Evolutionary conservation across 140 eudicot species (phyloP).

Genomic region (Senecio squalidus): DNA sequence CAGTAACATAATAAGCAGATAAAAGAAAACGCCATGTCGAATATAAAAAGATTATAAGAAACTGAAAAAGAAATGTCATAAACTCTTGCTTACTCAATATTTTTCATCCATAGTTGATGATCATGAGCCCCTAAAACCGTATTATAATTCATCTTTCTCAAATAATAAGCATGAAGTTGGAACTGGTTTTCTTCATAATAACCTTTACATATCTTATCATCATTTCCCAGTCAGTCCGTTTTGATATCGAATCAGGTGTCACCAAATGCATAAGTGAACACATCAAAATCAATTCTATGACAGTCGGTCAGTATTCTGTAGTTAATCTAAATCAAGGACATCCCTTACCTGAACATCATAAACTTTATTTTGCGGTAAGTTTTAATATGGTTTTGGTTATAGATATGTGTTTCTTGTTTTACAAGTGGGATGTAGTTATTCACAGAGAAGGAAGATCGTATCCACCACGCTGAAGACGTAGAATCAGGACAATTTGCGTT

Average conservation of each 20-base stretch:
- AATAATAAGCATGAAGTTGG: constrained; percentile 8
- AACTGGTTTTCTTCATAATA: constrained; percentile 17
- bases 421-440: constrained; percentile 37
- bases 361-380: constrained; percentile 54
- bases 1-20: too few species aligned
- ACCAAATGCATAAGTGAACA: constrained; percentile 78
- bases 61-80: too few species aligned
- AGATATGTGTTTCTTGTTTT: background rate
- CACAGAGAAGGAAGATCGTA: constrained; percentile 41
- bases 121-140: background rate
- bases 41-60: too few species aligned
- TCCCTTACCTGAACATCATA: constrained; percentile 63
- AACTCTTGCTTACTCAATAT: background rate
- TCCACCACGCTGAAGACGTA: constrained; percentile 47
- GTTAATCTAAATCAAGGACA: constrained; percentile 50
- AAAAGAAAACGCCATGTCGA: too few species aligned
- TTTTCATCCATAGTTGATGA: constrained; percentile 11
- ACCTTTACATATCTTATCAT: constrained; percentile 25
- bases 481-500: constrained; percentile 57
- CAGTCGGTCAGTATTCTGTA: constrained; percentile 73
- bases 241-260: constrained; percentile 56
- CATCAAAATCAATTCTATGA: constrained; percentile 49
- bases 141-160: background rate
- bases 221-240: constrained; percentile 39
- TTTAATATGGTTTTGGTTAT: background rate